phyloP scores from a whole-genome alignment of 2,329 filamentous ascomycete genomes.

The Fusarium pseudograminearum region DNA sequence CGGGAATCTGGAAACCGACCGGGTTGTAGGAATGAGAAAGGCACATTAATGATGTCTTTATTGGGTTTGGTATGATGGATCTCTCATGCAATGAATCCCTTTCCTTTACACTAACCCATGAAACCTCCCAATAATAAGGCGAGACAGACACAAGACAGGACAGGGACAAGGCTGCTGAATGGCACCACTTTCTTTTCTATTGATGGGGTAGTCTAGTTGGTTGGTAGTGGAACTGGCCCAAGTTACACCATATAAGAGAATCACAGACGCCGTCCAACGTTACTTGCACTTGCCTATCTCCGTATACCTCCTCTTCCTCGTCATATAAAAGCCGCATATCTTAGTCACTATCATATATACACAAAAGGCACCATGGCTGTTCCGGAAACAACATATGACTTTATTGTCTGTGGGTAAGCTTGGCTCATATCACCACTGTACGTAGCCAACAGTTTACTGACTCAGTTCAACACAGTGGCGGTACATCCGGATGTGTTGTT shows the following conservation, averaged over 20 bases:
- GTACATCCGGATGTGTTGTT: conserved; percentile 55
- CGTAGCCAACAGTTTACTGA: conserved; percentile 2
- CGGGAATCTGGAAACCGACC: not conserved
- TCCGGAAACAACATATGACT: conserved; percentile 48
- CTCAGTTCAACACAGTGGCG: conserved; percentile 44
- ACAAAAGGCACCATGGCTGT: conserved; percentile 31
- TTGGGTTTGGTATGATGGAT: conserved; percentile 17
- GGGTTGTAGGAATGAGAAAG: not conserved
- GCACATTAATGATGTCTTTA: not conserved
- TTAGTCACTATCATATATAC: not conserved
- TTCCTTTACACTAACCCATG: not conserved
- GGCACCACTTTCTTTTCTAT: conserved; percentile 1
- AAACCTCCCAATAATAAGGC: not conserved
- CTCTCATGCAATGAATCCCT: conserved; percentile 1
- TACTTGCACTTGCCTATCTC: not conserved
- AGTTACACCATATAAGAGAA: conserved; percentile 24
- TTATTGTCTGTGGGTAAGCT: conserved; percentile 53
- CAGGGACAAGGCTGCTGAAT: not conserved
- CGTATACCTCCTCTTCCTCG: not conserved
- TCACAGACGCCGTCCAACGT: not conserved
- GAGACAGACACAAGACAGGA: not conserved
- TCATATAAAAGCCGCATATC: not conserved
- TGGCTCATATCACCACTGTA: not conserved
- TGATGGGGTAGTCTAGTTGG: not conserved
- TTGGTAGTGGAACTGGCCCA: not conserved